Percentiles rank a stretch among this genome's conserved stretches.
Evolutionary conservation across 345 rosid species (phyloP).

Genomic region (Cardamine chenopodiifolia): DNA sequence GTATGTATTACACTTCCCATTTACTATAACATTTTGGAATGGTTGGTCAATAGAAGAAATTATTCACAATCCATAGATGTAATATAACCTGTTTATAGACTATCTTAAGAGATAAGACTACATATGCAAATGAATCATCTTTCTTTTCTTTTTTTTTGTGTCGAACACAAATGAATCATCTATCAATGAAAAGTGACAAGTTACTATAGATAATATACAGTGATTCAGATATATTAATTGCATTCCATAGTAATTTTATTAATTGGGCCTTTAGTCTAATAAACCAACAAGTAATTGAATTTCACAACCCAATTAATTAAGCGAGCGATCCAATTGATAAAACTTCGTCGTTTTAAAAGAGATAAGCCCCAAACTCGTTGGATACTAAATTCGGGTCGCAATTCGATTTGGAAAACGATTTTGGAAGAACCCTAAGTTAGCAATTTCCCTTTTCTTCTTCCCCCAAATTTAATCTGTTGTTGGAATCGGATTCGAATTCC

Average conservation of each 20-base stretch:
- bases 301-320: neutral
- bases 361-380: neutral
- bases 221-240: neutral
- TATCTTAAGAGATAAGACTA: neutral
- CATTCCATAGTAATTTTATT: neutral
- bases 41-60: neutral
- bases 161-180: too few relatives aligned
- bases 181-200: too few relatives aligned
- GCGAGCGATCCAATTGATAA: neutral
- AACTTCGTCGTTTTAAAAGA: neutral
- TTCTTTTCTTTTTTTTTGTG: too few relatives aligned
- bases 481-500: neutral
- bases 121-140: too few relatives aligned
- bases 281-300: neutral
- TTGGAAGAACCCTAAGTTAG: slow-evolving; percentile 30
- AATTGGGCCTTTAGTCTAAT: slow-evolving; percentile 17
- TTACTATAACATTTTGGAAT: too few relatives aligned
- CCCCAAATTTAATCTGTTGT: neutral
- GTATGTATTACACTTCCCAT: too few relatives aligned
- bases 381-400: slow-evolving; percentile 10
- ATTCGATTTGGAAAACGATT: neutral
- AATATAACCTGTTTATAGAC: neutral
- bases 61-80: neutral
- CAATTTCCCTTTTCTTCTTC: neutral
- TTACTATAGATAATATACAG: too few relatives aligned